phyloP scores from a whole-genome alignment of 1,284 basidiomycete genomes.

The Tilletia indica region DNA sequence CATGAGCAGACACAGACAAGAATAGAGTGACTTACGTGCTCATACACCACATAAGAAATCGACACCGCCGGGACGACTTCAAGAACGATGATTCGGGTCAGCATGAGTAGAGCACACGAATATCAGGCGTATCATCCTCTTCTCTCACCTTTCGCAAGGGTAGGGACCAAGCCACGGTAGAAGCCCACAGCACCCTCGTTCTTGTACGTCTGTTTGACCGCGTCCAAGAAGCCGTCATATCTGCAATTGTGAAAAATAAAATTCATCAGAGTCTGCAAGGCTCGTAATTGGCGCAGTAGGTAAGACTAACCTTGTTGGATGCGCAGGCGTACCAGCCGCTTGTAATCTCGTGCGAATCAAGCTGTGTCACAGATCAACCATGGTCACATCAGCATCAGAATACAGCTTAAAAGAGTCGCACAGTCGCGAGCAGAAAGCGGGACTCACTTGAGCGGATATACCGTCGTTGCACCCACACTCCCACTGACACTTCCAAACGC shows the following conservation, averaged over 20 bases:
- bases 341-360: conserved; percentile 90
- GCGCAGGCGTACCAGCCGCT: conserved; percentile 70
- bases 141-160: conserved; percentile 69
- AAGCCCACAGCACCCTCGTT: conserved; percentile 90
- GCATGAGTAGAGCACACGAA: neutral
- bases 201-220: conserved; percentile 74
- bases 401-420: neutral
- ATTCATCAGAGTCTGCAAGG: neutral
- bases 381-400: neutral
- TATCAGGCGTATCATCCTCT: too few species aligned
- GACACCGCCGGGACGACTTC: conserved; percentile 35
- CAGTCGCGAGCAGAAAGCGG: neutral
- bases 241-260: conserved; percentile 59
- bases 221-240: conserved; percentile 86
- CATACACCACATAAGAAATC: conserved; percentile 55
- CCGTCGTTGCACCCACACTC: conserved; percentile 57
- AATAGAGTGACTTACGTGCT: conserved; percentile 28
- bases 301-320: conserved; percentile 30
- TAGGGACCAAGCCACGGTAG: conserved; percentile 87
- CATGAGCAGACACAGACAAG: neutral
- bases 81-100: neutral
- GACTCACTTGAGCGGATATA: conserved; percentile 52
- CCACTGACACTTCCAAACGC: conserved; percentile 58
- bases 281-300: neutral
- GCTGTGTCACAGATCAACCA: conserved; percentile 59